Evolutionary conservation across 495 filamentous ascomycete species (phyloP).

Genomic region (Bathelium albidoporum): DNA sequence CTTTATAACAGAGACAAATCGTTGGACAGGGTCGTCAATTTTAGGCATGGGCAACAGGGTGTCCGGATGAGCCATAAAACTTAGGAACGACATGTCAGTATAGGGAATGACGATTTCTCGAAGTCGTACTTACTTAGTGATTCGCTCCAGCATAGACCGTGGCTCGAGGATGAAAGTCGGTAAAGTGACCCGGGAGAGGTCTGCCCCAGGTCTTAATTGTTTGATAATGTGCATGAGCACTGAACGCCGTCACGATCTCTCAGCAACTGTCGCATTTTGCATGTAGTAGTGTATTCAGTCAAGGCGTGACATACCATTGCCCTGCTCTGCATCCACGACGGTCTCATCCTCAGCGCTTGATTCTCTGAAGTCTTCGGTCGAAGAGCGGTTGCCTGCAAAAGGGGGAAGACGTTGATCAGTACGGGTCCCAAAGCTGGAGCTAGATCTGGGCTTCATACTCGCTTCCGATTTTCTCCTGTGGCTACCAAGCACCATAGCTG

Average conservation of each 20-base stretch:
- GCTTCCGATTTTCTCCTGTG: constrained; percentile 24
- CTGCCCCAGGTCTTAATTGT: constrained; percentile 88
- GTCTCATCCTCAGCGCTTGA: constrained; percentile 60
- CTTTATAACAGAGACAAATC: constrained; percentile 90
- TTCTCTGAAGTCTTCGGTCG: constrained; percentile 37
- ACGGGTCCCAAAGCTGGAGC: neutral
- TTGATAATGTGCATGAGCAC: constrained; percentile 94
- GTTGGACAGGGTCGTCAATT: constrained; percentile 79
- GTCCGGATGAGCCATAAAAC: constrained; percentile 99
- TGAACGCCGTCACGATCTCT: constrained; percentile 22
- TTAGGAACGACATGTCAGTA: constrained; percentile 28
- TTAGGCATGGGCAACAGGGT: constrained; percentile 77
- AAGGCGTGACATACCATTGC: constrained; percentile 42
- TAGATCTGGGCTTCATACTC: constrained; percentile 6
- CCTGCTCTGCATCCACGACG: constrained; percentile 65
- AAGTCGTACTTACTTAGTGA: constrained; percentile 67
- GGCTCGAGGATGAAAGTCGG: constrained; percentile 98
- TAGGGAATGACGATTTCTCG: neutral
- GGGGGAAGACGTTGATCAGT: constrained; percentile 1
- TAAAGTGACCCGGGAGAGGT: constrained; percentile 85
- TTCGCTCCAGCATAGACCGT: constrained; percentile 93
- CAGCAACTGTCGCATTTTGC: neutral
- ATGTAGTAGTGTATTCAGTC: neutral
- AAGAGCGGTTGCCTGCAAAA: constrained; percentile 43
- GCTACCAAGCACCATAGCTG: constrained; percentile 24